These are phyloP conservation scores for Wallacemonas rigidus DNA, from an alignment of 208 protist genomes.

Conservation along the genomic window DNA sequence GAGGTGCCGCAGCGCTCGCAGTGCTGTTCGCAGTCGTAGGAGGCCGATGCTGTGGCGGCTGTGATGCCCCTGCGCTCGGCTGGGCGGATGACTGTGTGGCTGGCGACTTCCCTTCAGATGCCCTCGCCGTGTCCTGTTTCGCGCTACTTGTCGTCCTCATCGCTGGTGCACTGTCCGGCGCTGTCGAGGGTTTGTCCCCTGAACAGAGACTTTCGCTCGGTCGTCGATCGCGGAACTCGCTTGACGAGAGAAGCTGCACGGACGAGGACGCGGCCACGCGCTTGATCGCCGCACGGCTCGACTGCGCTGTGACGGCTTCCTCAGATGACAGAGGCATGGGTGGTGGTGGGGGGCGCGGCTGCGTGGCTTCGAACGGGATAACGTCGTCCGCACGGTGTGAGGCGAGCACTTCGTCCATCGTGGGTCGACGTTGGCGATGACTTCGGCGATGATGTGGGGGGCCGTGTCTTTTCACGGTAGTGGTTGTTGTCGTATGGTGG, in stretches of 20 bases:
- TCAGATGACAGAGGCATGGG: background rate
- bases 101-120: background rate
- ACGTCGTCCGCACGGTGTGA: slow-evolving; percentile 5
- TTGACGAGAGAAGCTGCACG: background rate
- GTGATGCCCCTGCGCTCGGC: too few species aligned
- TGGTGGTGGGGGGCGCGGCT: slow-evolving; percentile 2
- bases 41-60: too few species aligned
- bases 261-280: background rate
- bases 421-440: background rate
- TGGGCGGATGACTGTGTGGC: too few species aligned
- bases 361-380: slow-evolving; percentile 9
- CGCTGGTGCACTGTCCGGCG: too few species aligned
- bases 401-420: background rate
- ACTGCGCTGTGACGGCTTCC: background rate
- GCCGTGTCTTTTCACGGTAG: background rate
- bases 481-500: background rate
- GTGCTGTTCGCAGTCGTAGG: too few species aligned
- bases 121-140: background rate
- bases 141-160: background rate
- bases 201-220: background rate
- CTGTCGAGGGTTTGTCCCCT: too few species aligned
- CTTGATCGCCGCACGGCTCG: background rate
- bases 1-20: background rate
- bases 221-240: slow-evolving; percentile 2
- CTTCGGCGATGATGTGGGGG: background rate